A percentile compares a stretch with the other conserved stretches of the same genome.
Evolutionary conservation across 208 protist species (phyloP).

Genomic region (Leishmania mexicana): DNA sequence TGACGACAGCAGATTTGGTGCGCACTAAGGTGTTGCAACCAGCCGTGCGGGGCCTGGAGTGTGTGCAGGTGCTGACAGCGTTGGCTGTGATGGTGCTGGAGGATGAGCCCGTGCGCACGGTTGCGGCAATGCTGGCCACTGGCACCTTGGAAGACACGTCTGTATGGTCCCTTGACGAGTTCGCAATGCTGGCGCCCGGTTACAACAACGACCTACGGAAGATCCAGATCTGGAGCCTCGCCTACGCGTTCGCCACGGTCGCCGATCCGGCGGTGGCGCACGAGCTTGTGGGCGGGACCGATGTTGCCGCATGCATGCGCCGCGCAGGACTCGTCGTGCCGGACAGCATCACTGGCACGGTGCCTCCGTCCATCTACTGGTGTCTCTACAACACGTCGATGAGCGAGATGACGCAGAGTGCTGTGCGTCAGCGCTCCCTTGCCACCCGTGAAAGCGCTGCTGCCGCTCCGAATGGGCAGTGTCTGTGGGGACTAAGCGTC

Average conservation of each 20-base stretch:
- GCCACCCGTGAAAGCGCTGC: conserved; percentile 14
- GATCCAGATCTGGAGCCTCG: conserved; percentile 27
- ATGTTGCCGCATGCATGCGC: conserved; percentile 28
- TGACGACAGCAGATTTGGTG: conserved; percentile 16
- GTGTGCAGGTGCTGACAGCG: conserved; percentile 23
- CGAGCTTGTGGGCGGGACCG: conserved; percentile 15
- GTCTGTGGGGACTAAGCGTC: conserved; percentile 27
- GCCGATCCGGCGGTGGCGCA: conserved; percentile 7
- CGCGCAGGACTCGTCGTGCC: conserved; percentile 26
- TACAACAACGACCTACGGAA: conserved; percentile 6
- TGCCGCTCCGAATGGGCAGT: conserved; percentile 16
- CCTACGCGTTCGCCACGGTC: conserved; percentile 21
- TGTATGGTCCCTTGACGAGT: conserved; percentile 16
- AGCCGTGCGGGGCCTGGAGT: conserved; percentile 23
- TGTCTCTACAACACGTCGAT: conserved; percentile 25
- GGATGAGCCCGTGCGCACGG: conserved; percentile 26
- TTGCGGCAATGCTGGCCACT: conserved; percentile 11
- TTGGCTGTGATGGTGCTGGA: conserved; percentile 31
- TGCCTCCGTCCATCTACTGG: conserved; percentile 31
- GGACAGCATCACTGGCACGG: conserved; percentile 7
- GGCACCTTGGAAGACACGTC: conserved; percentile 8
- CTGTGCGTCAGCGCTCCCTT: conserved; percentile 18
- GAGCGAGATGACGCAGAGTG: conserved; percentile 2
- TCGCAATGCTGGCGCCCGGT: conserved; percentile 12
- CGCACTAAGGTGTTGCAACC: conserved; percentile 10